These are phyloP conservation scores for Mycena galopus DNA, from an alignment of 768 basidiomycete genomes.

Conservation along the genomic window DNA sequence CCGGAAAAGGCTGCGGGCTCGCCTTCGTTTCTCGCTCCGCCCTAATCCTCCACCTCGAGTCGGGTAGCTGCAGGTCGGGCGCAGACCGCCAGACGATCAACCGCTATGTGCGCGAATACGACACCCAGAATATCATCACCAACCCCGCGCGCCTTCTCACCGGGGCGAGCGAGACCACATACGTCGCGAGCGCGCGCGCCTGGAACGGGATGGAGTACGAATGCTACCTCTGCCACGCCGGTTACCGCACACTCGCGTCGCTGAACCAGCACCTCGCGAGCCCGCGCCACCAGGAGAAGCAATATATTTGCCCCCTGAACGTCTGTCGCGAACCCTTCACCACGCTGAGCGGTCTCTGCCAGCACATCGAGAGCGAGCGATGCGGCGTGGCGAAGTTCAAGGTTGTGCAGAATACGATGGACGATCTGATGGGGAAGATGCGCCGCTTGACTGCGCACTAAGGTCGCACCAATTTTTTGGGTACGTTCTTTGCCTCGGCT, in stretches of 20 bases:
- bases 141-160: conserved; percentile 66
- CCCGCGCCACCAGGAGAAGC: conserved; percentile 65
- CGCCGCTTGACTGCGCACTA: conserved; percentile 10
- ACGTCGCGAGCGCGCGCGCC: conserved; percentile 50
- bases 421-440: conserved; percentile 47
- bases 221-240: conserved; percentile 71
- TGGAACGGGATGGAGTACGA: conserved; percentile 68
- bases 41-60: conserved; percentile 73
- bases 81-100: conserved; percentile 57
- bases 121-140: conserved; percentile 65
- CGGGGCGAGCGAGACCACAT: conserved; percentile 35
- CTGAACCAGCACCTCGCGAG: conserved; percentile 77
- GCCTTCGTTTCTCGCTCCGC: conserved; percentile 67
- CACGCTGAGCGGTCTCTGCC: conserved; percentile 69
- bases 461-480: too few relatives aligned
- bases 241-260: conserved; percentile 53
- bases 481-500: too few relatives aligned
- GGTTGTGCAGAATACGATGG: conserved; percentile 54
- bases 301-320: conserved; percentile 66
- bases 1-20: conserved; percentile 57
- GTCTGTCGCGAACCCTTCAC: conserved; percentile 59
- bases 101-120: conserved; percentile 55
- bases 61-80: conserved; percentile 68
- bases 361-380: conserved; percentile 74
- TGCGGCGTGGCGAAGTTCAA: conserved; percentile 69